Percentiles rank a stretch among this genome's conserved stretches.
Evolutionary conservation across 179 eudicot species (phyloP).

Genomic region (Beta corolliflora): DNA sequence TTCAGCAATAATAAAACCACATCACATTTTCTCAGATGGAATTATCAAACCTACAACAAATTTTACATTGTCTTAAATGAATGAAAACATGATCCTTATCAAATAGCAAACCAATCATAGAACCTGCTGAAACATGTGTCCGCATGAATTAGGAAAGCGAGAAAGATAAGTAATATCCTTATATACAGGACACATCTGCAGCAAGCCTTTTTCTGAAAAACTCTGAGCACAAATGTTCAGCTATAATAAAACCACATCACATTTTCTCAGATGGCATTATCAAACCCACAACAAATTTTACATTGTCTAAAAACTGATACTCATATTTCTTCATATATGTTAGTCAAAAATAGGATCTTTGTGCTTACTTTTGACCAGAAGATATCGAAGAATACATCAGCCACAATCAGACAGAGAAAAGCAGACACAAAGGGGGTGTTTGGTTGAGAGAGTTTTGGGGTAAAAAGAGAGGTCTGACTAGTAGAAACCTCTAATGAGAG

Average conservation of each 20-base stretch:
- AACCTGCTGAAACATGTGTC: background rate
- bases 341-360: background rate
- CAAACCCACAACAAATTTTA: background rate
- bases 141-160: background rate
- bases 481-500: no score
- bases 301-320: background rate
- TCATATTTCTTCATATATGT: background rate
- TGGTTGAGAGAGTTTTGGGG: no score
- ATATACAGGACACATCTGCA: background rate
- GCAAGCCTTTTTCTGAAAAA: background rate
- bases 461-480: no score
- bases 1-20: background rate
- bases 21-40: background rate
- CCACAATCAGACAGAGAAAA: background rate
- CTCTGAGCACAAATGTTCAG: background rate
- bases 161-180: background rate
- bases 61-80: background rate
- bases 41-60: background rate
- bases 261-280: background rate
- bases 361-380: background rate
- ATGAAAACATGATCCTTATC: background rate
- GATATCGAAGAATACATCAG: conserved; percentile 2
- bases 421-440: background rate
- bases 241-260: background rate
- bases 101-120: background rate